Conservation (phyloP, 2,329 filamentous ascomycete genomes). For the Sordariomycetes sp. region DNA sequence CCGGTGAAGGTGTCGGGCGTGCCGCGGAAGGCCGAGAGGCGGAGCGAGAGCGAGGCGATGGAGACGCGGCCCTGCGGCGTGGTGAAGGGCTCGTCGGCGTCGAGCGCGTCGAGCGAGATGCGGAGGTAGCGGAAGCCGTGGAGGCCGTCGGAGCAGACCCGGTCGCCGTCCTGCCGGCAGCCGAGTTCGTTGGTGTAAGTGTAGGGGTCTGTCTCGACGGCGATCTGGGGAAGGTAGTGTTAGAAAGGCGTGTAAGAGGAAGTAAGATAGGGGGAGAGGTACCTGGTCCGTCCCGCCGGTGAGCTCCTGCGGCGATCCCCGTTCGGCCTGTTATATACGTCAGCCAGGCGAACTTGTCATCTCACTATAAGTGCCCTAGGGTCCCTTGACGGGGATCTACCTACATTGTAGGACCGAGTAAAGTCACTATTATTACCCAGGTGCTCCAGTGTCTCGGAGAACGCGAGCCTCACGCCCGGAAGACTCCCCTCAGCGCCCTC, state of each 20-base stretch:
- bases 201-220: conserved; percentile 27
- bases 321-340: background rate
- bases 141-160: conserved; percentile 40
- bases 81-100: conserved; percentile 31
- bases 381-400: conserved; percentile 3
- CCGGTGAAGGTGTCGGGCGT: conserved; percentile 37
- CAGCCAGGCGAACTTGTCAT: background rate
- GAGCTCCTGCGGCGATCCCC: conserved; percentile 14
- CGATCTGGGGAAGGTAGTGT: conserved; percentile 20
- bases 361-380: background rate
- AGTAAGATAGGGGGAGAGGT: conserved; percentile 5
- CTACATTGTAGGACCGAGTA: conserved; percentile 32
- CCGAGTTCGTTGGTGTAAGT: conserved; percentile 33
- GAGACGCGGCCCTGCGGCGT: conserved; percentile 27
- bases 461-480: conserved; percentile 32
- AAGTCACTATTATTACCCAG: conserved; percentile 34
- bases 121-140: conserved; percentile 43
- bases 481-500: conserved; percentile 12
- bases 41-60: conserved; percentile 29
- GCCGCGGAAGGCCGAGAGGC: conserved; percentile 33
- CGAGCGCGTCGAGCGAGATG: conserved; percentile 32
- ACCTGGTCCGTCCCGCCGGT: conserved; percentile 37
- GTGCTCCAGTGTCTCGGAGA: conserved; percentile 36
- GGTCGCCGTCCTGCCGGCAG: conserved; percentile 23
- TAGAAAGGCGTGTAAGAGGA: background rate